Conservation (phyloP, 1,139 yeast species). For the Yamadazyma buinensis region DNA sequence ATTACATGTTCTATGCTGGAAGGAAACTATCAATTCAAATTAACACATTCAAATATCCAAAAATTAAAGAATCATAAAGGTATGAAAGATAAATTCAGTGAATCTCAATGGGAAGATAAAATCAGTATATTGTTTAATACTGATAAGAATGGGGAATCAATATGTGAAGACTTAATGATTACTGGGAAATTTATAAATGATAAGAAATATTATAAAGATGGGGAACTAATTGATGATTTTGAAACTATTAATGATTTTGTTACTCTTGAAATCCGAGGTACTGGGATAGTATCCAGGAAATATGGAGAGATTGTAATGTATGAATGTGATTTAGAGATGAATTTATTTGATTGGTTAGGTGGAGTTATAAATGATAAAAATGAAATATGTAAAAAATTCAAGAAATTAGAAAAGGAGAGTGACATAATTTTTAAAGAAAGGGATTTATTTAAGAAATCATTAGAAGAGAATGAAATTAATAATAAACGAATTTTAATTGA, state of each 20-base stretch:
- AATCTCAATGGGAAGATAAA: constrained; percentile 8
- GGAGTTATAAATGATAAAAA: constrained; percentile 7
- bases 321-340: constrained; percentile 10
- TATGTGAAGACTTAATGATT: constrained; percentile 5
- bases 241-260: constrained; percentile 9
- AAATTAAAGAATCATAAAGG: constrained; percentile 3
- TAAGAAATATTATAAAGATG: constrained; percentile 9
- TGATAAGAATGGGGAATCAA: background rate
- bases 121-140: constrained; percentile 10
- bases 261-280: constrained; percentile 9
- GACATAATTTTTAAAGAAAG: constrained; percentile 5
- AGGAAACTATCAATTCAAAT: constrained; percentile 14
- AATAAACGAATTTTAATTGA: constrained; percentile 27
- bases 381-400: background rate
- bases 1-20: constrained; percentile 14
- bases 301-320: constrained; percentile 10
- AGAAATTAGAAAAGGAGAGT: background rate
- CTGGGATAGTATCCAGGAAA: constrained; percentile 10
- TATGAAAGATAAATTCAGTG: constrained; percentile 5
- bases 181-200: constrained; percentile 10
- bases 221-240: constrained; percentile 13
- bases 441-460: constrained; percentile 8
- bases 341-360: constrained; percentile 13
- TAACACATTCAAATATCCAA: constrained; percentile 4
- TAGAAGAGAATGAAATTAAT: constrained; percentile 13